phyloP scores from a whole-genome alignment of 495 filamentous ascomycete genomes.

The Trichoderma reesei region DNA sequence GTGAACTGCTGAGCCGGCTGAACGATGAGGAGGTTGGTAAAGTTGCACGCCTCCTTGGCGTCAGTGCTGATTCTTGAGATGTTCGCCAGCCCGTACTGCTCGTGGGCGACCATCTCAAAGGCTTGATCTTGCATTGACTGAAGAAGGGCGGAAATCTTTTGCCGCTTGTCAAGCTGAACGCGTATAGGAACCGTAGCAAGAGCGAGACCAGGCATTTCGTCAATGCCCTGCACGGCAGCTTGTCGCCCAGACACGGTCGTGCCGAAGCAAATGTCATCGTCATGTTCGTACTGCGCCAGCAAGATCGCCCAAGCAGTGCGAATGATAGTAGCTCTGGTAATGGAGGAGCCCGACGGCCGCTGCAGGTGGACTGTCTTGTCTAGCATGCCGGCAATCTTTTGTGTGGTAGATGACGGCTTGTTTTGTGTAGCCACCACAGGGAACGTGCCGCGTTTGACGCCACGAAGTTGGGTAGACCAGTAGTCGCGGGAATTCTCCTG shows the following conservation, averaged over 20 bases:
- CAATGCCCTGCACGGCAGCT: slow-evolving; percentile 28
- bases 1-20: neutral
- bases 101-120: slow-evolving; percentile 27
- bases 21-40: slow-evolving; percentile 16
- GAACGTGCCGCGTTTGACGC: neutral
- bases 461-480: neutral
- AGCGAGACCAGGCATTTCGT: slow-evolving; percentile 41
- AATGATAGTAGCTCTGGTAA: slow-evolving; percentile 31
- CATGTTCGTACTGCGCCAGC: slow-evolving; percentile 25
- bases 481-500: neutral
- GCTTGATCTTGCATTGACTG: slow-evolving; percentile 25
- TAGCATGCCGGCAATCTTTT: neutral
- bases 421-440: neutral
- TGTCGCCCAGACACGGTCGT: slow-evolving; percentile 27
- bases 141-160: slow-evolving; percentile 14
- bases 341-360: neutral
- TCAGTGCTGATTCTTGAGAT: slow-evolving; percentile 1
- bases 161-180: slow-evolving; percentile 14
- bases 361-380: neutral
- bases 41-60: slow-evolving; percentile 28
- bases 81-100: neutral
- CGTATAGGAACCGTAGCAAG: slow-evolving; percentile 51
- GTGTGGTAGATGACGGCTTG: slow-evolving; percentile 2
- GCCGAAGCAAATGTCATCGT: slow-evolving; percentile 37
- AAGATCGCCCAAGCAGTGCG: slow-evolving; percentile 20